These are phyloP conservation scores for Cyclostephanos tholiformis DNA, from an alignment of 108 stramenopile genomes.

Conservation along the genomic window DNA sequence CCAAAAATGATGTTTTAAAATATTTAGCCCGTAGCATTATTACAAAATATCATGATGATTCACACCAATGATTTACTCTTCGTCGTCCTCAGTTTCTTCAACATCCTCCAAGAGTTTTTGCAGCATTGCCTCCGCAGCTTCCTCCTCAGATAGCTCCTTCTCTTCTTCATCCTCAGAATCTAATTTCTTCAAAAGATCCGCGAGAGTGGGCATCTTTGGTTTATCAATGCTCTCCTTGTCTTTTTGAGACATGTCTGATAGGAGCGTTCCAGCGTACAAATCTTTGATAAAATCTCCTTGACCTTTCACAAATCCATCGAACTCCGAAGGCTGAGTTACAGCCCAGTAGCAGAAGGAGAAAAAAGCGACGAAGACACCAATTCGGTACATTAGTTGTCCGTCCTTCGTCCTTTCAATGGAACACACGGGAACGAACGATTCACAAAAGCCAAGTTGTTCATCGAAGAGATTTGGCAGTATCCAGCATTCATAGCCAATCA, in stretches of 20 bases:
- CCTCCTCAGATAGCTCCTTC: constrained; percentile 63
- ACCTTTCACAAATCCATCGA: constrained; percentile 95
- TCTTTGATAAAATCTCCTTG: constrained; percentile 99
- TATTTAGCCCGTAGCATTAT: not conserved
- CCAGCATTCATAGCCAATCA: constrained; percentile 96
- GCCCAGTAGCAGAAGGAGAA: constrained; percentile 98
- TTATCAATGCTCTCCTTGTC: constrained; percentile 98
- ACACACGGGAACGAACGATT: constrained; percentile 95
- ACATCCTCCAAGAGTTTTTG: constrained; percentile 61
- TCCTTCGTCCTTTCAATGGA: constrained; percentile 84
- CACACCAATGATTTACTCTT: constrained; percentile 31
- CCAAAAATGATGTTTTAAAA: too few relatives aligned
- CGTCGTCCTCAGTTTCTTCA: constrained; percentile 56
- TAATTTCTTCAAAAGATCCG: constrained; percentile 91
- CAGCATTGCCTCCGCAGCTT: constrained; percentile 55
- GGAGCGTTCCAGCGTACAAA: constrained; percentile 96
- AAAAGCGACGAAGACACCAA: constrained; percentile 90
- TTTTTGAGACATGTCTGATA: constrained; percentile 94
- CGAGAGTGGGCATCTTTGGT: constrained; percentile 92
- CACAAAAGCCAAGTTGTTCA: constrained; percentile 91
- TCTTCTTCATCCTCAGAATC: constrained; percentile 72
- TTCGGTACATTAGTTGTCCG: constrained; percentile 90
- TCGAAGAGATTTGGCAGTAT: constrained; percentile 97
- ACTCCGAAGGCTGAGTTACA: constrained; percentile 98
- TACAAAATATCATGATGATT: not conserved